Base-by-base conservation (phyloP, 2,329 filamentous ascomycete species). In the Colletotrichum sp. region DNA sequence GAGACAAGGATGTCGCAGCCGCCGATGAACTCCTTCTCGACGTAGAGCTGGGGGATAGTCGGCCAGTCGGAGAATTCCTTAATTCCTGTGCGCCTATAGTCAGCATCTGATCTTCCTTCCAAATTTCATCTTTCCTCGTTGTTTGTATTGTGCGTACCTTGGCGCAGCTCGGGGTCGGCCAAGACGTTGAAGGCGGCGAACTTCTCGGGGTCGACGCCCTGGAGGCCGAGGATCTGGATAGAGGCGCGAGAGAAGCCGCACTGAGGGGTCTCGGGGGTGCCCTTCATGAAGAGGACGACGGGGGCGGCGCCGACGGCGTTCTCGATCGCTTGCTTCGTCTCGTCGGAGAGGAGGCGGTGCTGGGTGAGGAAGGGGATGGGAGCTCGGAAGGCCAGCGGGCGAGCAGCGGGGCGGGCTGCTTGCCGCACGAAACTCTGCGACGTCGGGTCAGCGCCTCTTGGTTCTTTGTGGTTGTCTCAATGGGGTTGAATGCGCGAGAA, bases 51-150 rank as follows among this genome's bases (percentile, higher is more conserved):
- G 8, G 97, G 97, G 83, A 99, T 99, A 24, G 97, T 99, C 16
- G 97, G 97, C 97, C 97, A 99, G 84, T 99, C 97, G 3, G 96
- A 98, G 89, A 97, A 99, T 87, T 99, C 96, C 88, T 99, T 99
- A 88, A 99, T 98, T 68, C 97, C 96, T 96, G 79, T 59, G 21
- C 26, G 55, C 16, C 21, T 4, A 18, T 34, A 18, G 75, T 77
- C 24, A 78, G 69, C 71, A 71, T 64, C 14, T 4, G 16, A 2
- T 66, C 14, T 6, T 52, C 6, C 10, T 48, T 60, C 18, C 21
- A 10, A 6, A 28, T 36, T 57, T 43, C 3, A 7, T 55, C 67
- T 24, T 6, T 39, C 21, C 65, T 30, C 68, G 8, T 65, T 4
- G 13, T 4, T 6, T n/a, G 59, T 14, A 5, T 26, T 5, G 3